Evolutionary conservation across 805 yeast genomes (phyloP).

Genomic region (Monosporozyma siamensis): DNA sequence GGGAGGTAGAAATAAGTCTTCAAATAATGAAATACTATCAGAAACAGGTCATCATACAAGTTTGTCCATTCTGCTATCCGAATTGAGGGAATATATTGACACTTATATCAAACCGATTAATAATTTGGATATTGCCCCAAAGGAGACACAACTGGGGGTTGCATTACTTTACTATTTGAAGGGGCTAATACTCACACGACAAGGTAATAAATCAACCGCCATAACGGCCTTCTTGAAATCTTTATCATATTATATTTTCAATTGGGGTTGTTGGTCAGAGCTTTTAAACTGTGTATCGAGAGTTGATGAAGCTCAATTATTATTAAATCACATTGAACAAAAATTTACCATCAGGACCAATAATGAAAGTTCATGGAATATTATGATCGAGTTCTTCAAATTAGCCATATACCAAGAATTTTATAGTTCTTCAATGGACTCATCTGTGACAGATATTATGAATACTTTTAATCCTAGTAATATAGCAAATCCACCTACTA

Average conservation of each 20-base stretch:
- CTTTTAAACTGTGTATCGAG: constrained; percentile 51
- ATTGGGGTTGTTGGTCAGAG: constrained; percentile 94
- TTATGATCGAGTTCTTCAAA: constrained; percentile 51
- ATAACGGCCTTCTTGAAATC: constrained; percentile 53
- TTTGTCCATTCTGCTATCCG: constrained; percentile 34
- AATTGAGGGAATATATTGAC: constrained; percentile 24
- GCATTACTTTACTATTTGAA: constrained; percentile 61
- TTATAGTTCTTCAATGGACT: constrained; percentile 36
- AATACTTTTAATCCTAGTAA: not conserved
- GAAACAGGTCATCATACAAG: constrained; percentile 21
- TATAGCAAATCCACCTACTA: not conserved
- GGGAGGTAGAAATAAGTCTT: not conserved
- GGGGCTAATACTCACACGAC: constrained; percentile 55
- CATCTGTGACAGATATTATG: not conserved
- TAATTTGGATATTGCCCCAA: not conserved
- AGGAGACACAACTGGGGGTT: constrained; percentile 19
- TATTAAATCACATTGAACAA: constrained; percentile 31
- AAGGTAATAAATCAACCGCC: constrained; percentile 53
- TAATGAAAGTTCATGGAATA: constrained; percentile 13
- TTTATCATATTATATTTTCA: constrained; percentile 60
- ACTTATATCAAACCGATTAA: not conserved
- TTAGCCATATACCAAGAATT: constrained; percentile 68
- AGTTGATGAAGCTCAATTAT: constrained; percentile 49
- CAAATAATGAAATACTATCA: constrained; percentile 1
- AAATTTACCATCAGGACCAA: constrained; percentile 14